Base-by-base conservation (phyloP, 2,329 filamentous ascomycete genomes). In the Cadophora sp. region DNA sequence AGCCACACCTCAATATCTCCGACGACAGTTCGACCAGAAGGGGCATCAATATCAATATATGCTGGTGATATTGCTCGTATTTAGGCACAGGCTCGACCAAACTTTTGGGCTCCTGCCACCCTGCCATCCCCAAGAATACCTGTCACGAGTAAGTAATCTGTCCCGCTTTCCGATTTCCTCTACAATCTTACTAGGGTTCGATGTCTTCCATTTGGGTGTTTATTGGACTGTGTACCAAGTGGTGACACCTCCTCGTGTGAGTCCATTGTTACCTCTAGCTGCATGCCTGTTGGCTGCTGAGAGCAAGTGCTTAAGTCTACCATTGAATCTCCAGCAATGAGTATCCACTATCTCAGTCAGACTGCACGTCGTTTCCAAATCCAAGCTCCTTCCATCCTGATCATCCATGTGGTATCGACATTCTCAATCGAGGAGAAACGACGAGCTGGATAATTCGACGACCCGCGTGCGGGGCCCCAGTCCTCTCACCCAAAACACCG, bases 401-500 rank as follows among this genome's bases (percentile, higher is more conserved):
- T 30, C 56, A 14, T n/a, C 13, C 41, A 59, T 16, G 39, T 41
- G 9, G n/a, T 9, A 39, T 33, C n/a, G 30, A 9, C 11, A 16
- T 20, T 11, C 45, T 51, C 27, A 48, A 50, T 33, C 48, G 58
- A 48, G 58, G 43, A 45, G 22, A 33, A 39, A 16, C 59, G 13
- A 24, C 14, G 13, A 24, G 41, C 13, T 43, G 36, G 36, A 8
- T 59, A 22, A 59, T 45, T 43, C 27, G n/a, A 58, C 18, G 39
- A 59, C 56, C 39, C 39, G 56, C 39, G 41, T n/a, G 56, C 20
- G 56, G 63, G 47, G 56, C 55, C 56, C 22, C 62, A 47, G 56
- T 55, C 53, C 43, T 41, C 30, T 59, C 43, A 39, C 47, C 36
- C 61, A 48, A 43, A 41, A 24, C 18, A 11, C 22, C 41, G n/a